These are phyloP conservation scores for Nematocida homosporus DNA, from an alignment of 371 early-diverging fungal genomes.

Conservation along the genomic window DNA sequence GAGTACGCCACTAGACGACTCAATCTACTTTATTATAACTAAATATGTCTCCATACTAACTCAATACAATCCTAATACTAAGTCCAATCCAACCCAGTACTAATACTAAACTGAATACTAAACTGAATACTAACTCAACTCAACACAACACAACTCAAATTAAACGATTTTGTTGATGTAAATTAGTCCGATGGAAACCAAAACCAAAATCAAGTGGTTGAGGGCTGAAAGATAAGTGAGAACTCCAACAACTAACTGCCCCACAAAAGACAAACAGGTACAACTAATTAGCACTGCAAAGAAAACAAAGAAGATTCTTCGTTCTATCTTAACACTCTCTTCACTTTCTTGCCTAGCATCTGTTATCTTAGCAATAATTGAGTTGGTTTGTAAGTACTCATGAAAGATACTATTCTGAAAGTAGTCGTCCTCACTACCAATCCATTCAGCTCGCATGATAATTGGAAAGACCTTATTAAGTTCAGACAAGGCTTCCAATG, in stretches of 20 bases:
- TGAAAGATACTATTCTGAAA: conserved; percentile 44
- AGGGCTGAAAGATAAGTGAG: too few species aligned
- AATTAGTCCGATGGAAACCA: too few species aligned
- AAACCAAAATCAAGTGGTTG: too few species aligned
- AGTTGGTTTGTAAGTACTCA: conserved; percentile 27
- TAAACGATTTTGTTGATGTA: too few species aligned
- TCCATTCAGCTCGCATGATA: conserved; percentile 10
- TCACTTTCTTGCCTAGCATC: conserved; percentile 8
- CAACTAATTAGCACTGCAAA: neutral
- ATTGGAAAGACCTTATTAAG: conserved; percentile 1
- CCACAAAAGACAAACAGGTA: neutral
- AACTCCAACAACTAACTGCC: too few species aligned
- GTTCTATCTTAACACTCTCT: conserved; percentile 11
- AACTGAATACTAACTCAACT: too few species aligned
- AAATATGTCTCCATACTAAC: neutral
- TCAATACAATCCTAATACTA: too few species aligned
- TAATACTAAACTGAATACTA: too few species aligned
- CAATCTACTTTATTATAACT: conserved; percentile 31
- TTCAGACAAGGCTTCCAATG: conserved; percentile 6
- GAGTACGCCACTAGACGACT: conserved; percentile 2
- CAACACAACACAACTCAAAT: too few species aligned
- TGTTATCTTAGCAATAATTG: conserved; percentile 3
- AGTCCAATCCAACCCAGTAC: too few species aligned
- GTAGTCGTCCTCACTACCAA: conserved; percentile 45
- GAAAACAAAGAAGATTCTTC: neutral